These are phyloP conservation scores for Lodderomyces theae DNA, from an alignment of 1,139 yeast genomes.

Conservation along the genomic window DNA sequence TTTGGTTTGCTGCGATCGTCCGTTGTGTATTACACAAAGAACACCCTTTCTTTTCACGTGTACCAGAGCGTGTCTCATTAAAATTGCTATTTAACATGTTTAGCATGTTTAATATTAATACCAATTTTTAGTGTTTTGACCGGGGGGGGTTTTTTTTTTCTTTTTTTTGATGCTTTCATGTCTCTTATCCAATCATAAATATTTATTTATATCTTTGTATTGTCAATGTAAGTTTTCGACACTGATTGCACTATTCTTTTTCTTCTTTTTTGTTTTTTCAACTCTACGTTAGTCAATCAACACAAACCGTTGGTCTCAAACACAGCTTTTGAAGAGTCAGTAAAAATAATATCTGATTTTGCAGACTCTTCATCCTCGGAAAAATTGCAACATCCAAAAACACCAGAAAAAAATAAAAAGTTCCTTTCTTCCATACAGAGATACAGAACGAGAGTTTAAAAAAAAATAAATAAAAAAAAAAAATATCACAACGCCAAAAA, in stretches of 20 bases:
- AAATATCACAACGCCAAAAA: no score
- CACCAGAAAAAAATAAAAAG: not conserved
- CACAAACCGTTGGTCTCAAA: no score
- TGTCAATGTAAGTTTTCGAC: no score
- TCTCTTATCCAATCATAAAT: not conserved
- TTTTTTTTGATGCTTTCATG: not conserved
- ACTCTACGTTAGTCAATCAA: no score
- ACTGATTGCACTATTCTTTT: not conserved
- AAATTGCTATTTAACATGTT: no score
- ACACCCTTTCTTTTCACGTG: not conserved
- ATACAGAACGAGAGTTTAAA: not conserved
- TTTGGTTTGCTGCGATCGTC: no score
- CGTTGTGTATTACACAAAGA: not conserved
- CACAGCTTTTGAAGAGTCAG: no score
- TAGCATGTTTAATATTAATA: no score
- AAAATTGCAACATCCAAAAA: no score
- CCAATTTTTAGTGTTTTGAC: not conserved
- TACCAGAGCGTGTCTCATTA: no score
- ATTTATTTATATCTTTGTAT: not conserved
- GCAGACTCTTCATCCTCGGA: not conserved
- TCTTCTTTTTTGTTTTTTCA: not conserved
- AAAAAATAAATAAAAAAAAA: no score
- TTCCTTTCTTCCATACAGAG: not conserved
- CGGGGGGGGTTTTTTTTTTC: not conserved
- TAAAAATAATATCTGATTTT: no score